Evolutionary conservation across 1,139 yeast species (phyloP).

Genomic region (Sugiyamaella sp.): DNA sequence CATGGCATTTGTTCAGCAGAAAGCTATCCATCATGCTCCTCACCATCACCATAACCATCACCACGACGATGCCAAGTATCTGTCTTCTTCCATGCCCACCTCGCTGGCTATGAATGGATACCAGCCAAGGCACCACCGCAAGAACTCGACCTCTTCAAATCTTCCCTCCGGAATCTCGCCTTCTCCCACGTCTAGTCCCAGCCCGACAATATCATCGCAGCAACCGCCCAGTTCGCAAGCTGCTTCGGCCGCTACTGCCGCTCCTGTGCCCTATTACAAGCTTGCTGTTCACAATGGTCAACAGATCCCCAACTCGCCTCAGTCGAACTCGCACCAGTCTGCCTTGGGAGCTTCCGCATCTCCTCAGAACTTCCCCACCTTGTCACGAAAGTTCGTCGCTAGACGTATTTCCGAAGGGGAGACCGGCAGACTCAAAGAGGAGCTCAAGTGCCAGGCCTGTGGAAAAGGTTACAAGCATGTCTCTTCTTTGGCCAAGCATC

Average conservation of each 20-base stretch:
- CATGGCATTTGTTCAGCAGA: constrained; percentile 20
- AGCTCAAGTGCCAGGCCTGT: constrained; percentile 83
- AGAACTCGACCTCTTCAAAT: constrained; percentile 1
- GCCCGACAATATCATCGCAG: not conserved
- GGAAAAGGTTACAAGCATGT: constrained; percentile 90
- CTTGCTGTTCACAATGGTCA: constrained; percentile 19
- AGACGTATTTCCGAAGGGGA: constrained; percentile 85
- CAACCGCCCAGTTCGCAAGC: constrained; percentile 1
- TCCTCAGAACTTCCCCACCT: constrained; percentile 30
- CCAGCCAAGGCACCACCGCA: constrained; percentile 3
- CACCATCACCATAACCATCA: constrained; percentile 14
- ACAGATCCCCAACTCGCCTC: constrained; percentile 2
- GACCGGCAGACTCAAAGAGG: constrained; percentile 79
- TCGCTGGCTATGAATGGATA: constrained; percentile 9
- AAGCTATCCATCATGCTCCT: constrained; percentile 15
- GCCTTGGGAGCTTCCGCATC: constrained; percentile 3
- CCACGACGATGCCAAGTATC: constrained; percentile 15
- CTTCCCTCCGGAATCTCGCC: constrained; percentile 3
- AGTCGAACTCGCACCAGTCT: constrained; percentile 5
- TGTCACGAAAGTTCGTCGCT: constrained; percentile 75
- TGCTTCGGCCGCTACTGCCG: not conserved
- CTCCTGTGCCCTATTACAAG: constrained; percentile 18
- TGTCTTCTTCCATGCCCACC: constrained; percentile 17
- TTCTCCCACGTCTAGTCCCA: constrained; percentile 11
- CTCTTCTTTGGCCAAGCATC: constrained; percentile 72